These are phyloP conservation scores for Coleophoma crateriformis DNA, from an alignment of 2,329 filamentous ascomycete genomes.

Conservation along the genomic window DNA sequence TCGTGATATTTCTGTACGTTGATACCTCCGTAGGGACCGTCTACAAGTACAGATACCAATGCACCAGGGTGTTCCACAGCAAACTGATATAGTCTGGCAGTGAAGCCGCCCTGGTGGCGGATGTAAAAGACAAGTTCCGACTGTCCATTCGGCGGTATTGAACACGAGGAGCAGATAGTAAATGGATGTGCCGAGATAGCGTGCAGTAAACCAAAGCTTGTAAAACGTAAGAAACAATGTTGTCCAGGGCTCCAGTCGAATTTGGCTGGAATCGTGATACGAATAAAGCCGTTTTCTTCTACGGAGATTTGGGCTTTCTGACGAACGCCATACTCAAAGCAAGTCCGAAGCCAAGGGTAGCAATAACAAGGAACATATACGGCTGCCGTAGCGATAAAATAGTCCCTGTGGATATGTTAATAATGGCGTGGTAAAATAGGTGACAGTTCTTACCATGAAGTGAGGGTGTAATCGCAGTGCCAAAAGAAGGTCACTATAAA, in stretches of 20 bases:
- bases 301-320: slow-evolving; percentile 35
- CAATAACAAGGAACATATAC: slow-evolving; percentile 43
- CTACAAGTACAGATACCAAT: slow-evolving; percentile 41
- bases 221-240: slow-evolving; percentile 44
- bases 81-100: slow-evolving; percentile 35
- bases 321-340: slow-evolving; percentile 42
- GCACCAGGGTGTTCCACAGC: slow-evolving; percentile 30
- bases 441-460: slow-evolving; percentile 38
- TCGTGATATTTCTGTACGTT: slow-evolving; percentile 28
- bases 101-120: slow-evolving; percentile 42
- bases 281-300: slow-evolving; percentile 34
- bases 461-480: slow-evolving; percentile 49
- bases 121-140: slow-evolving; percentile 47
- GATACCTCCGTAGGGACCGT: slow-evolving; percentile 54
- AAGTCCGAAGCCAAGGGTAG: slow-evolving; percentile 39
- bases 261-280: slow-evolving; percentile 36
- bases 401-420: slow-evolving; percentile 38
- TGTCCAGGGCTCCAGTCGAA: slow-evolving; percentile 45
- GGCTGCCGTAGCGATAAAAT: slow-evolving; percentile 51
- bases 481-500: slow-evolving; percentile 57
- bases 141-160: slow-evolving; percentile 8
- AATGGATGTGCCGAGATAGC: slow-evolving; percentile 35
- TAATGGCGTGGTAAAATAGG: not conserved
- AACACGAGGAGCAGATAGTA: slow-evolving; percentile 38
- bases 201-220: slow-evolving; percentile 9